phyloP scores from a whole-genome alignment of 1,139 yeast genomes.

The Protomyces lactucae-debilis region DNA sequence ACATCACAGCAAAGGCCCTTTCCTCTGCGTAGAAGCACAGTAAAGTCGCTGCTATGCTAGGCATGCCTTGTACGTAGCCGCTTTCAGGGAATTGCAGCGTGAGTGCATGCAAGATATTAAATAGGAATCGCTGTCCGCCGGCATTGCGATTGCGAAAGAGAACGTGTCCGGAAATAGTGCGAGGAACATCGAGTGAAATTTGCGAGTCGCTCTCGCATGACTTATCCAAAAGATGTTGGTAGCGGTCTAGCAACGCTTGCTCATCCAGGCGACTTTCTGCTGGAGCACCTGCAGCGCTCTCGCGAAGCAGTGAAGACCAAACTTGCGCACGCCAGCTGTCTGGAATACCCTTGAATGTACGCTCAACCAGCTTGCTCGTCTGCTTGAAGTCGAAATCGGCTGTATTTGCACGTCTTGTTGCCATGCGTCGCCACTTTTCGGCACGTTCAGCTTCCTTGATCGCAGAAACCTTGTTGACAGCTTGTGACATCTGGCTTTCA shows the following conservation, averaged over 20 bases:
- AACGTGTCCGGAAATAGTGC: constrained; percentile 33
- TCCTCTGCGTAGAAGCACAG: constrained; percentile 34
- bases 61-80: constrained; percentile 36
- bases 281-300: constrained; percentile 8
- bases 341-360: constrained; percentile 34
- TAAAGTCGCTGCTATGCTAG: constrained; percentile 34
- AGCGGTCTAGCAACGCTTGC: constrained; percentile 5
- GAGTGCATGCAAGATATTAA: constrained; percentile 33
- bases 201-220: constrained; percentile 33
- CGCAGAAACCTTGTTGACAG: neutral
- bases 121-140: constrained; percentile 33
- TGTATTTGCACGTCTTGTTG: neutral
- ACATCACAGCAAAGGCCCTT: constrained; percentile 32
- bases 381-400: constrained; percentile 2
- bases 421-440: constrained; percentile 19
- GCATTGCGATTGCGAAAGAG: constrained; percentile 32
- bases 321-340: constrained; percentile 34
- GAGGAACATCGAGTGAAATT: constrained; percentile 35
- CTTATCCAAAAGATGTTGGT: constrained; percentile 2
- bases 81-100: constrained; percentile 31
- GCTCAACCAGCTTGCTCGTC: constrained; percentile 17
- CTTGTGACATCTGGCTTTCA: neutral
- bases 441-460: constrained; percentile 9
- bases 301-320: constrained; percentile 26
- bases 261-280: constrained; percentile 9